phyloP scores from a whole-genome alignment of 176 grass and related monocot genomes.

The Thinopyrum elongatum region DNA sequence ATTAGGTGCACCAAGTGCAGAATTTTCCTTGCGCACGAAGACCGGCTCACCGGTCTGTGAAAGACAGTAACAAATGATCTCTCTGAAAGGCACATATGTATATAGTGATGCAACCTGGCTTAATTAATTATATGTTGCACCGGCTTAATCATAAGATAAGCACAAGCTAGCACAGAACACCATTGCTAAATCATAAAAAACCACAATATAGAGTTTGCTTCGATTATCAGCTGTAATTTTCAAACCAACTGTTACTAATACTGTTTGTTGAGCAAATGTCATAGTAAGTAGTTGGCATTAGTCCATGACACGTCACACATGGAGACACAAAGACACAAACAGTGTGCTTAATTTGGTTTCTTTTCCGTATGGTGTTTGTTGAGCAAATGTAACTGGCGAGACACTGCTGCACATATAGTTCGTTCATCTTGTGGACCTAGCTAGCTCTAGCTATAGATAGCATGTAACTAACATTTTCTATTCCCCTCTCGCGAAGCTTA shows the following conservation, averaged over 20 bases:
- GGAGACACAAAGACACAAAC: background rate
- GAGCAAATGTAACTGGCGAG: conserved; percentile 47
- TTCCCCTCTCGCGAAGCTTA: conserved; percentile 44
- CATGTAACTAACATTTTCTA: conserved; percentile 48
- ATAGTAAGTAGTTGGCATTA: conserved; percentile 4
- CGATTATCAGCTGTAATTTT: background rate
- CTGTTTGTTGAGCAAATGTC: too few species aligned
- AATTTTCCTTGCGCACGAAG: conserved; percentile 41
- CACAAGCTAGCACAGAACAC: background rate
- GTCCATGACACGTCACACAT: background rate
- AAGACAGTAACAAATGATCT: conserved; percentile 42
- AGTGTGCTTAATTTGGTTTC: background rate
- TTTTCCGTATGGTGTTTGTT: conserved; percentile 33
- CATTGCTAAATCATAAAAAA: background rate
- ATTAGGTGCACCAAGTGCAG: conserved; percentile 48
- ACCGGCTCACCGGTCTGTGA: background rate
- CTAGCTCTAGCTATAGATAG: background rate
- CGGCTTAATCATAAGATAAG: background rate
- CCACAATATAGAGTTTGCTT: background rate
- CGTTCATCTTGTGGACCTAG: conserved; percentile 49
- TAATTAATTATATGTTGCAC: background rate
- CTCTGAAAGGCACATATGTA: conserved; percentile 23
- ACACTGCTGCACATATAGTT: conserved; percentile 24
- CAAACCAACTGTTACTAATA: background rate
- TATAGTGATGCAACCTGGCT: conserved; percentile 3